Evolutionary conservation across 176 grass and related monocot genomes (phyloP).

Genomic region (Aegilops speltoides): DNA sequence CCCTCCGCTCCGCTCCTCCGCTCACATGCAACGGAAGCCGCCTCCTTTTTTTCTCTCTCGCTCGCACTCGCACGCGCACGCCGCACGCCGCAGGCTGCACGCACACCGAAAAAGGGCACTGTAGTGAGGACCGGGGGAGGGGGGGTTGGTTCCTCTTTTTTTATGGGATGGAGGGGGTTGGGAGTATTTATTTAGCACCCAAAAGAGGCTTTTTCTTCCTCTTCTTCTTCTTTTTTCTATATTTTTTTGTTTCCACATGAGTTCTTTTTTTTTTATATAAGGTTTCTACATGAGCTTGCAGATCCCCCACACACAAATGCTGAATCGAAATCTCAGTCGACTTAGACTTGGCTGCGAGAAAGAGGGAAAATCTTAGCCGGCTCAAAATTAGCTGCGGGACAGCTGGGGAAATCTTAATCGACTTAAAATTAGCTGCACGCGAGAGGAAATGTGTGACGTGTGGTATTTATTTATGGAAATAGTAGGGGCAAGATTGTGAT

Average conservation of each 20-base stretch:
- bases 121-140: background rate
- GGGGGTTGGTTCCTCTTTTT: background rate
- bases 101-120: constrained; percentile 13
- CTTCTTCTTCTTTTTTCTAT: too few relatives aligned
- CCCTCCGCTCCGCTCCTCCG: constrained; percentile 10
- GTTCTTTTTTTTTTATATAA: too few relatives aligned
- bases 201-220: background rate
- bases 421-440: too few relatives aligned
- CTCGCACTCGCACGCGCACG: constrained; percentile 46
- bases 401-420: too few relatives aligned
- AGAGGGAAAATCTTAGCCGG: too few relatives aligned
- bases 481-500: too few relatives aligned
- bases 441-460: background rate
- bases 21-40: constrained; percentile 44
- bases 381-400: too few relatives aligned
- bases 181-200: background rate
- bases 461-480: background rate
- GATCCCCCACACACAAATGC: too few relatives aligned
- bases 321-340: too few relatives aligned
- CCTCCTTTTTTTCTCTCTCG: constrained; percentile 25
- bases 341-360: too few relatives aligned
- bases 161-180: constrained; percentile 13
- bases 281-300: too few relatives aligned
- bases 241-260: too few relatives aligned
- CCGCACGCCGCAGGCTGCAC: background rate